Conservation (phyloP, 768 basidiomycete genomes). For the Omphalotus guepiniiformis region DNA sequence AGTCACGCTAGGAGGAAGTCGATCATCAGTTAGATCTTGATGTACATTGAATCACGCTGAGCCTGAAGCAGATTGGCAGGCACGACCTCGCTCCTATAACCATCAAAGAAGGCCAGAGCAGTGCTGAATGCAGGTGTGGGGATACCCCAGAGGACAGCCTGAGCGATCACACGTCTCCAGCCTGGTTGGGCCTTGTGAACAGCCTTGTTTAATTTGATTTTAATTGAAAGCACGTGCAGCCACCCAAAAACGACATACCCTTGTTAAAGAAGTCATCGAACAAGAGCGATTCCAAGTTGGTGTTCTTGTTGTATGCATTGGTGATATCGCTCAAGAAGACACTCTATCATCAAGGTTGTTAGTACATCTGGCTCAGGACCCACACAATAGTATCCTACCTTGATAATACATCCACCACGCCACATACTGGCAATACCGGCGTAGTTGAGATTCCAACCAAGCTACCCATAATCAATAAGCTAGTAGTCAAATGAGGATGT, state of each 20-base stretch:
- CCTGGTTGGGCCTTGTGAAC: conserved; percentile 94
- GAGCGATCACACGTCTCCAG: conserved; percentile 96
- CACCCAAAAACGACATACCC: conserved; percentile 35
- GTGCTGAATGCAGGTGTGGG: conserved; percentile 98
- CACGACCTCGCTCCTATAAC: conserved; percentile 92
- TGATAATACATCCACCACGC: conserved; percentile 99
- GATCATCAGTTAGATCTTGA: conserved; percentile 8
- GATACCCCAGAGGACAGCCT: conserved; percentile 96
- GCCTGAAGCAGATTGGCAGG: conserved; percentile 95
- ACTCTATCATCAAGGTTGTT: conserved; percentile 38
- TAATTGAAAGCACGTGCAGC: neutral
- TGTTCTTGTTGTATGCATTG: conserved; percentile 81
- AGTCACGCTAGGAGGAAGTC: conserved; percentile 86
- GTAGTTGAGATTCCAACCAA: conserved; percentile 92
- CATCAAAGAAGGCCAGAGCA: conserved; percentile 97
- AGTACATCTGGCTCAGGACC: conserved; percentile 16
- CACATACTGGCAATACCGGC: conserved; percentile 98
- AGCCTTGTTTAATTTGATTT: conserved; percentile 40
- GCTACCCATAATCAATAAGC: conserved; percentile 41
- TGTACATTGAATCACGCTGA: conserved; percentile 38
- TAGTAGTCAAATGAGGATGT: neutral
- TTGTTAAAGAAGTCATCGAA: conserved; percentile 98
- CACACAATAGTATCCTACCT: conserved; percentile 38
- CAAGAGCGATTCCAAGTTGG: conserved; percentile 83
- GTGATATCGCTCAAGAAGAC: conserved; percentile 96